Conservation (phyloP, 371 early-diverging fungal species). For the Entomophthora muscae region DNA sequence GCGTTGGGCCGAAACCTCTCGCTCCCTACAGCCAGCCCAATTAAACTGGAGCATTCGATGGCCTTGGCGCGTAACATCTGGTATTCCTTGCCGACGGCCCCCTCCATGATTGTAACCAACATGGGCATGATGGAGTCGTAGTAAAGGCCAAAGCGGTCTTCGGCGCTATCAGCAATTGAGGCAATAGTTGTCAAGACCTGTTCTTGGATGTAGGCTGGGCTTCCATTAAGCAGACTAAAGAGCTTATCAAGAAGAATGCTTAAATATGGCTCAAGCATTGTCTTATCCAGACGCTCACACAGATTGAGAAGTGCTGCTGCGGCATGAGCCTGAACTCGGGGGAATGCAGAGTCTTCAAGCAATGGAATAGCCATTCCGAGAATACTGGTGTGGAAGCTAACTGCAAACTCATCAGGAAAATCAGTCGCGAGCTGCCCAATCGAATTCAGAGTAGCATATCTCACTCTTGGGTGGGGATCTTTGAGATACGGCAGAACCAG, state of each 20-base stretch:
- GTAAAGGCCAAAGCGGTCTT: slow-evolving; percentile 71
- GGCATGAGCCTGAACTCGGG: slow-evolving; percentile 87
- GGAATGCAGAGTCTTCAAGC: slow-evolving; percentile 51
- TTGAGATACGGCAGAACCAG: slow-evolving; percentile 64
- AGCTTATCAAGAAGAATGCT: slow-evolving; percentile 75
- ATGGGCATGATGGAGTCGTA: slow-evolving; percentile 86
- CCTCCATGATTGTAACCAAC: slow-evolving; percentile 63
- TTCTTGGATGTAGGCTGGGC: slow-evolving; percentile 83
- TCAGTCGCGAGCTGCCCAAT: slow-evolving; percentile 94
- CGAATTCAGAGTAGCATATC: slow-evolving; percentile 89
- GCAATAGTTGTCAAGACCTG: slow-evolving; percentile 95
- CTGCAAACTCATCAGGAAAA: slow-evolving; percentile 75
- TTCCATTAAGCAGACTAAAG: slow-evolving; percentile 54
- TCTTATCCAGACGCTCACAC: slow-evolving; percentile 65
- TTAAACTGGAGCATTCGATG: slow-evolving; percentile 78
- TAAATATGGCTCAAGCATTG: slow-evolving; percentile 66
- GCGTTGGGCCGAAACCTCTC: slow-evolving; percentile 68
- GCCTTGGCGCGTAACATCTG: slow-evolving; percentile 83
- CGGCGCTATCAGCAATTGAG: slow-evolving; percentile 89
- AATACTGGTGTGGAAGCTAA: slow-evolving; percentile 55
- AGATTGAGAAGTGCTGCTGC: slow-evolving; percentile 96
- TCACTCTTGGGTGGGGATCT: slow-evolving; percentile 90
- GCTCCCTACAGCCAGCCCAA: slow-evolving; percentile 84
- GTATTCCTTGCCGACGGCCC: slow-evolving; percentile 68
- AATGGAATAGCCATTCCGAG: slow-evolving; percentile 63